Percentiles rank a stretch among this genome's conserved stretches.
phyloP scores from a whole-genome alignment of 805 yeast species.

The Nakazawaea ishiwadae region DNA sequence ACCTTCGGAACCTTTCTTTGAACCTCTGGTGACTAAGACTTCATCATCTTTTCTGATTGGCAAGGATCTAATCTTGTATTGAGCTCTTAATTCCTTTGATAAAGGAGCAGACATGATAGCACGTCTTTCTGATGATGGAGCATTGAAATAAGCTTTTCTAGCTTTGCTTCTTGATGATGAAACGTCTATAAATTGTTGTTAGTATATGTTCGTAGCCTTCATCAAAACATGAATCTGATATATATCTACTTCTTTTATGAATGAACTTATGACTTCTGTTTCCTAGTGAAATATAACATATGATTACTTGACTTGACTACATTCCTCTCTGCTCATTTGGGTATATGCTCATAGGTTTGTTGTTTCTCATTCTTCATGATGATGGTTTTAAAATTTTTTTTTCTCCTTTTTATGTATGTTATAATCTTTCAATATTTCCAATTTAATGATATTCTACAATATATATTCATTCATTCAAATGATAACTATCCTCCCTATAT shows the following conservation, averaged over 20 bases:
- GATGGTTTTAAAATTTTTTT: too few species aligned
- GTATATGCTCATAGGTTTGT: too few species aligned
- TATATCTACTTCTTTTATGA: too few species aligned
- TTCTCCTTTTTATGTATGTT: too few species aligned
- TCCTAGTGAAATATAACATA: too few species aligned
- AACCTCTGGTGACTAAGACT: conserved; percentile 95
- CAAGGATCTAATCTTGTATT: conserved; percentile 91
- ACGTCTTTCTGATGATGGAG: conserved; percentile 96
- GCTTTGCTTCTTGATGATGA: conserved; percentile 99
- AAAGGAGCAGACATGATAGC: conserved; percentile 95
- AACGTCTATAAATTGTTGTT: conserved; percentile 64
- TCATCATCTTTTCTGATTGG: conserved; percentile 98
- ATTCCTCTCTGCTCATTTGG: too few species aligned
- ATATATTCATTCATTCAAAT: background rate
- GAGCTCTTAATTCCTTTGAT: conserved; percentile 97
- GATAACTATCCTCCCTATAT: background rate
- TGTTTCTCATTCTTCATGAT: too few species aligned
- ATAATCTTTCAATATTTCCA: too few species aligned
- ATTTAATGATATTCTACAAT: too few species aligned
- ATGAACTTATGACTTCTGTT: too few species aligned
- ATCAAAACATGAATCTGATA: background rate
- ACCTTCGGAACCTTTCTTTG: conserved; percentile 99
- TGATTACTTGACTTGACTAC: too few species aligned
- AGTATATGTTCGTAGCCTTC: background rate
- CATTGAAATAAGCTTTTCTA: conserved; percentile 99